A percentile compares a stretch with the other conserved stretches of the same genome.
These are phyloP conservation scores for Laguncularia racemosa DNA, from an alignment of 345 rosid genomes.

Conservation along the genomic window DNA sequence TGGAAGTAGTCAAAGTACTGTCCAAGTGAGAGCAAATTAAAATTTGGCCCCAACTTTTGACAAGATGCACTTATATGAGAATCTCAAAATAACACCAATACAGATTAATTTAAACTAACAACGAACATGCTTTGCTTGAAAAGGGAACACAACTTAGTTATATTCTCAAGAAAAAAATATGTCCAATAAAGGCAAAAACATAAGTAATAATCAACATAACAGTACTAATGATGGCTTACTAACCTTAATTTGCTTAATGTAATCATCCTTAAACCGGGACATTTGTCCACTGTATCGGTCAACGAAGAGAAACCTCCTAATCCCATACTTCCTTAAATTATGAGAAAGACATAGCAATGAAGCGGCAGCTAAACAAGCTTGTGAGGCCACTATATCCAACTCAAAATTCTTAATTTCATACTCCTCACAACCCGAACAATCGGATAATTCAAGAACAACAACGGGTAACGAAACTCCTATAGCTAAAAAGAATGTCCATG, in stretches of 20 bases:
- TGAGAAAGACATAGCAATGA: conserved; percentile 70
- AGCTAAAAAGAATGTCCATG: conserved; percentile 54
- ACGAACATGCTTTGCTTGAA: too few relatives aligned
- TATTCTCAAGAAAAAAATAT: background rate
- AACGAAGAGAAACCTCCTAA: conserved; percentile 64
- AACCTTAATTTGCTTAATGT: conserved; percentile 64
- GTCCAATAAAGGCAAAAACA: background rate
- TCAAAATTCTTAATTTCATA: conserved; percentile 67
- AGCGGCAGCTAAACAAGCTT: conserved; percentile 70
- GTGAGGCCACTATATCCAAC: conserved; percentile 65
- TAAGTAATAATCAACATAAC: background rate
- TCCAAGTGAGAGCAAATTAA: too few relatives aligned
- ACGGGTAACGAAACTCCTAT: conserved; percentile 62
- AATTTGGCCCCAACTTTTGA: too few relatives aligned
- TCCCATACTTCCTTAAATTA: conserved; percentile 72
- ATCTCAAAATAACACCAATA: too few relatives aligned
- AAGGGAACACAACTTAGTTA: too few relatives aligned
- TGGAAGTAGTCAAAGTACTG: too few relatives aligned
- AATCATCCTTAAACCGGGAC: conserved; percentile 37
- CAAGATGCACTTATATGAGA: too few relatives aligned
- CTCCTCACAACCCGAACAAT: conserved; percentile 41
- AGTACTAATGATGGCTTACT: background rate
- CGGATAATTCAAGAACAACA: conserved; percentile 46
- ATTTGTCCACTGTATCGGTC: conserved; percentile 56
- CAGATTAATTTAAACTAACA: too few relatives aligned